Percentiles rank a stretch among this genome's conserved stretches.
Evolutionary conservation across 2,329 filamentous ascomycete genomes (phyloP).

Genomic region (Capronia coronata): DNA sequence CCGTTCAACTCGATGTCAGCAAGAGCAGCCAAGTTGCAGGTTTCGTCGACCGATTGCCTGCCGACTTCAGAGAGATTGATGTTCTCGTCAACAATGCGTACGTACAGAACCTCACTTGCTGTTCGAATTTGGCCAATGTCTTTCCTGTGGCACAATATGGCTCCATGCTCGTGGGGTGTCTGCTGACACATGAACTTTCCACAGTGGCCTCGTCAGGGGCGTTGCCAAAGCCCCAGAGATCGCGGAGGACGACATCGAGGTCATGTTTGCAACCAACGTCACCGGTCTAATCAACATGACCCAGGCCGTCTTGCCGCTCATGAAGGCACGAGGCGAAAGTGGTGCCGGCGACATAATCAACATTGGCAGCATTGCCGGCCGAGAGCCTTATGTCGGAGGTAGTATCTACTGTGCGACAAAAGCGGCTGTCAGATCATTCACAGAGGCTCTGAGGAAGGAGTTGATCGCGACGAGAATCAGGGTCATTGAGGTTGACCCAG

Average conservation of each 20-base stretch:
- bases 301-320: conserved; percentile 77
- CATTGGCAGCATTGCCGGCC: conserved; percentile 80
- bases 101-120: too few species aligned
- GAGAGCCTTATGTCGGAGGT: conserved; percentile 77
- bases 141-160: too few species aligned
- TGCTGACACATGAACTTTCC: too few species aligned
- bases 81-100: conserved; percentile 93
- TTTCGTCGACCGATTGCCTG: conserved; percentile 68
- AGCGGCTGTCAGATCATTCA: conserved; percentile 78
- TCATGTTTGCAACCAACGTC: conserved; percentile 92
- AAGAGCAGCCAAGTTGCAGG: conserved; percentile 64
- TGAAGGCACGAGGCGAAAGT: conserved; percentile 58
- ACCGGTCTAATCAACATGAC: conserved; percentile 95
- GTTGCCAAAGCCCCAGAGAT: conserved; percentile 82
- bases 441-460: conserved; percentile 74
- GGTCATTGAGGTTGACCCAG: conserved; percentile 82
- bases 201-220: conserved; percentile 85
- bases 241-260: conserved; percentile 67
- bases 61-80: conserved; percentile 77
- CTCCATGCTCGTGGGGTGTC: too few species aligned
- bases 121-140: too few species aligned
- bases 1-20: conserved; percentile 81
- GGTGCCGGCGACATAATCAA: conserved; percentile 91
- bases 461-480: conserved; percentile 72
- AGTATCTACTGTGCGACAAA: conserved; percentile 93